Evolutionary conservation across 164 flowering plant species (phyloP).

Genomic region (Echeveria elegans): DNA sequence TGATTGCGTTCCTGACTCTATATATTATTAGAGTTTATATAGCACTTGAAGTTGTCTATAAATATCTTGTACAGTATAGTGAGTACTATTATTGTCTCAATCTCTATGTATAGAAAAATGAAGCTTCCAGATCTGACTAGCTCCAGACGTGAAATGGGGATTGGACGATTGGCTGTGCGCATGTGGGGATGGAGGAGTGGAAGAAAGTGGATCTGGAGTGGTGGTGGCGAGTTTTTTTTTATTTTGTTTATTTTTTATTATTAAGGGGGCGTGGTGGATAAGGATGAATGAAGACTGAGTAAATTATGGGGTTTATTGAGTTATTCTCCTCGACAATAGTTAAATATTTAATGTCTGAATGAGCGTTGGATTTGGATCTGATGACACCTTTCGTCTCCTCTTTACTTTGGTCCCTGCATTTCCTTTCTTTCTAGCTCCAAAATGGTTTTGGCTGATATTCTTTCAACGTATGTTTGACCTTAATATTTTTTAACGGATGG

Average conservation of each 20-base stretch:
- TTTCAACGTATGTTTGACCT: too few relatives aligned
- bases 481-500: too few relatives aligned
- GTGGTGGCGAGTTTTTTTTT: neutral
- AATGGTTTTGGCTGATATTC: too few relatives aligned
- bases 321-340: too few relatives aligned
- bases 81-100: too few relatives aligned
- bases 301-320: slow-evolving; percentile 14
- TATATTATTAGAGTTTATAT: neutral
- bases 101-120: neutral
- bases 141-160: neutral
- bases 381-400: neutral
- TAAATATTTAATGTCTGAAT: neutral
- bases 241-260: too few relatives aligned
- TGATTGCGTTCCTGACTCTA: neutral
- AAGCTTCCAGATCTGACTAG: neutral
- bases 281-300: slow-evolving; percentile 29
- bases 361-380: neutral
- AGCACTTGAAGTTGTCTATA: neutral
- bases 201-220: neutral
- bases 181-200: neutral
- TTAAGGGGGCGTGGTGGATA: slow-evolving; percentile 13
- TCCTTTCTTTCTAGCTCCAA: too few relatives aligned
- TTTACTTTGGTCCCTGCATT: neutral
- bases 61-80: neutral
- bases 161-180: neutral